Evolutionary conservation across 2,329 filamentous ascomycete species (phyloP).

Genomic region (Claviceps purpurea): DNA sequence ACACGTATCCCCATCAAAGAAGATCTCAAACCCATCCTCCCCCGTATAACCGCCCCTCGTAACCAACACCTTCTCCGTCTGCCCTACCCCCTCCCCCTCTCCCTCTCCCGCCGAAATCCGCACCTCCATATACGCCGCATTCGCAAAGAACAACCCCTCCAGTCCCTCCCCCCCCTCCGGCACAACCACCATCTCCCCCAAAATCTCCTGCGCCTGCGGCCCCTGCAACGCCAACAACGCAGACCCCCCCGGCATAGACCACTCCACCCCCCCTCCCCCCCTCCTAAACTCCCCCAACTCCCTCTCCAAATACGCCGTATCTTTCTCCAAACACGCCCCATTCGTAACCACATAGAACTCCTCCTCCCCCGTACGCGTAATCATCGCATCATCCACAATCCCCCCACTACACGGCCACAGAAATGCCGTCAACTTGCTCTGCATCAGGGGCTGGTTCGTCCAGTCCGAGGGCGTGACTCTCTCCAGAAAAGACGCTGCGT

Average conservation of each 20-base stretch:
- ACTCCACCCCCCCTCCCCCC: slow-evolving; percentile 27
- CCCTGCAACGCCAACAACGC: slow-evolving; percentile 86
- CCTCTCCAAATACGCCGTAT: slow-evolving; percentile 59
- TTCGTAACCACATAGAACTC: slow-evolving; percentile 92
- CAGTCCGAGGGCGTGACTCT: slow-evolving; percentile 68
- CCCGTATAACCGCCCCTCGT: slow-evolving; percentile 91
- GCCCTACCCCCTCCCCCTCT: slow-evolving; percentile 29
- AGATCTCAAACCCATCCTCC: slow-evolving; percentile 96
- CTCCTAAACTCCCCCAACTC: slow-evolving; percentile 50
- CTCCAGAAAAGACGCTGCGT: slow-evolving; percentile 70
- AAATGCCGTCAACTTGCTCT: slow-evolving; percentile 73
- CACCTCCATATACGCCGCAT: slow-evolving; percentile 53
- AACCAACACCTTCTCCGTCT: slow-evolving; percentile 41
- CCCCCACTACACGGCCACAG: slow-evolving; percentile 70
- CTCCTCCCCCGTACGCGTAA: slow-evolving; percentile 63
- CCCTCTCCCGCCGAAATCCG: slow-evolving; percentile 41
- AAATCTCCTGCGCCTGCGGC: slow-evolving; percentile 57
- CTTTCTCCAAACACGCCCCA: slow-evolving; percentile 81
- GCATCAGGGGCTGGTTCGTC: slow-evolving; percentile 47
- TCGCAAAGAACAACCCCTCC: slow-evolving; percentile 67
- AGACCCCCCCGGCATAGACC: slow-evolving; percentile 57
- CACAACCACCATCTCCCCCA: slow-evolving; percentile 44
- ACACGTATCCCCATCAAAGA: slow-evolving; percentile 42
- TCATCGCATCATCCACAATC: slow-evolving; percentile 88
- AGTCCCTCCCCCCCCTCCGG: slow-evolving; percentile 36